Base-by-base conservation (phyloP, 306 rosid species). In the Prunus persica region DNA sequence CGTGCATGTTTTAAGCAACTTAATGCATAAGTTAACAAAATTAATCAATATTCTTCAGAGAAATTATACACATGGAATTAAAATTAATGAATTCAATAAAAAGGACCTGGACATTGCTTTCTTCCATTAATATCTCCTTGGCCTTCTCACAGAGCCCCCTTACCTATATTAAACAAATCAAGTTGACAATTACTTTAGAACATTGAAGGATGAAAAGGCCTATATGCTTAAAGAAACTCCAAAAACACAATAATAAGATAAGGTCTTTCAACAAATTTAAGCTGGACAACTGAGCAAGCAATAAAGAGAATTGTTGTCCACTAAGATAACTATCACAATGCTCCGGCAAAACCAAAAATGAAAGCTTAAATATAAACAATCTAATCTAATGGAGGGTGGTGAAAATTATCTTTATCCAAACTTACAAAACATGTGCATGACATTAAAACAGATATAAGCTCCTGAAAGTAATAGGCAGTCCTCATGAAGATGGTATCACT, bases 41-140 rank as follows among this genome's bases (percentile, higher is more conserved):
- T 50, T 28, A 2, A 20, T 15, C 45, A 45, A 12, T 4, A 55
- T 22, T 25, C 28, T 20, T 11, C n/a, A 11, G 11, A 13, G 5
- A 56, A 52, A 34, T 43, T 49, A 19, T 12, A 19, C 20, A 51
- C 18, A 6, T 1, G 43, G 2, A 9, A 69, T 13, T 49, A 28
- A 15, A 13, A 67, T 3, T 56, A 69, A 34, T 2, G 18, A 38
- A 38, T 38, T 38, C 8, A 38, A 2, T 6, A 30, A 64, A 50
- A 67, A 75, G 80, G 28, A 90, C 97, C 93, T 95, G 96, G n/a
- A 95, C 99, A 83, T 92, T 95, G 85, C 99, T 95, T 81, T 95
- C 99, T 32, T 92, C 96, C 97, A 90, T 95, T 78, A 95, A 84
- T 80, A 95, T 92, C 82, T 95, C 97, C 79, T 95, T 95, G 58